phyloP scores from a whole-genome alignment of 306 rosid genomes.

The Cicer bijugum region DNA sequence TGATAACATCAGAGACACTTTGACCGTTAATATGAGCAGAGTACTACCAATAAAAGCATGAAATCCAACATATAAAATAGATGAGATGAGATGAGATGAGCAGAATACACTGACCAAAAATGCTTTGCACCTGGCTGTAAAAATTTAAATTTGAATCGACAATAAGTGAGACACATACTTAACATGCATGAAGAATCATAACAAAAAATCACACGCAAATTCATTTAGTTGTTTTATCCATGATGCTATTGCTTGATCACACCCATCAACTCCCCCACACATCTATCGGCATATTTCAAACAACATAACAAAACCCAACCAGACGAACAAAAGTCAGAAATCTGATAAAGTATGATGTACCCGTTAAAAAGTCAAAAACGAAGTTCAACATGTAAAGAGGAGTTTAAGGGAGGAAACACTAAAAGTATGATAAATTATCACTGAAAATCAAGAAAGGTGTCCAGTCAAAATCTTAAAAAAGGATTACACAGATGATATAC shows the following conservation, averaged over 20 bases:
- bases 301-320: slow-evolving; percentile 36
- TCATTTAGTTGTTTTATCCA: slow-evolving; percentile 6
- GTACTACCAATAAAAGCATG: slow-evolving; percentile 18
- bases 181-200: slow-evolving; percentile 30
- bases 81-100: slow-evolving; percentile 22
- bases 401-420: slow-evolving; percentile 4
- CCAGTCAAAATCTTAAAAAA: slow-evolving; percentile 18
- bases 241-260: slow-evolving; percentile 18
- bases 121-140: slow-evolving; percentile 28
- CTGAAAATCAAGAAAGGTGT: neutral
- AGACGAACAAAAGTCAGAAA: slow-evolving; percentile 3
- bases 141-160: neutral
- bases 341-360: slow-evolving; percentile 1
- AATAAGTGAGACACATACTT: slow-evolving; percentile 19
- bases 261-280: slow-evolving; percentile 29
- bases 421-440: slow-evolving; percentile 21
- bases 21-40: slow-evolving; percentile 23
- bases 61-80: slow-evolving; percentile 28
- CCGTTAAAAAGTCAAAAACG: slow-evolving; percentile 36
- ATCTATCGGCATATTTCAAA: slow-evolving; percentile 11
- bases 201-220: neutral
- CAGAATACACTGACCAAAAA: slow-evolving; percentile 23
- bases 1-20: slow-evolving; percentile 38
- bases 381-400: slow-evolving; percentile 20
- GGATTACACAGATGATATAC: slow-evolving; percentile 27